Conservation (phyloP, 805 yeast species). For the Jamesozyma lodderae region DNA sequence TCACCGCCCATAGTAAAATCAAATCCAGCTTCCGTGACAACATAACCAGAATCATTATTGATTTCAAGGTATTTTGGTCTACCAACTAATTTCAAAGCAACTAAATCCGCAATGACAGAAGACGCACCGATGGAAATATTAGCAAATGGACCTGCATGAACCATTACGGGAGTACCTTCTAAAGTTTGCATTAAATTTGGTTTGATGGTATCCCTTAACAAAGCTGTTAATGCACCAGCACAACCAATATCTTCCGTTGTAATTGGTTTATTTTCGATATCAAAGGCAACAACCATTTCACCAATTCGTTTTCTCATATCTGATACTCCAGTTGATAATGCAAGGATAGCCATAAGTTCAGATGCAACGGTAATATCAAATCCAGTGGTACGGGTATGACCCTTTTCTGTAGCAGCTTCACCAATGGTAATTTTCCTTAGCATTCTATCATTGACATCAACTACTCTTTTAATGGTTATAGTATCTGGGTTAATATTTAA, state of each 20-base stretch:
- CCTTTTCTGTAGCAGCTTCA: slow-evolving; percentile 88
- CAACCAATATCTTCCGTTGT: slow-evolving; percentile 92
- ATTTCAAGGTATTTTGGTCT: slow-evolving; percentile 30
- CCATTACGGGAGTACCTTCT: slow-evolving; percentile 95
- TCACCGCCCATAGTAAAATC: slow-evolving; percentile 99
- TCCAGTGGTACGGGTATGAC: slow-evolving; percentile 75
- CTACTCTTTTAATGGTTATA: slow-evolving; percentile 86
- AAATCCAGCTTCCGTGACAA: slow-evolving; percentile 96
- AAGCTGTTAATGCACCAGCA: slow-evolving; percentile 92
- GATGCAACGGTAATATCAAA: slow-evolving; percentile 95
- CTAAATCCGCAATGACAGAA: slow-evolving; percentile 84
- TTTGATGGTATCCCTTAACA: slow-evolving; percentile 90
- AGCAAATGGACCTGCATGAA: slow-evolving; percentile 98
- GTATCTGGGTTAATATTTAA: slow-evolving; percentile 84
- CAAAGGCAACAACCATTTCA: slow-evolving; percentile 79
- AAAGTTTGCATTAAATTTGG: slow-evolving; percentile 96
- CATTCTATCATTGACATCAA: slow-evolving; percentile 89
- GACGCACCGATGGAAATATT: slow-evolving; percentile 96
- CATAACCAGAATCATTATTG: slow-evolving; percentile 56
- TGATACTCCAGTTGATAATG: slow-evolving; percentile 63
- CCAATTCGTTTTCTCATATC: slow-evolving; percentile 89
- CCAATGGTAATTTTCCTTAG: slow-evolving; percentile 85
- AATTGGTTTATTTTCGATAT: slow-evolving; percentile 64
- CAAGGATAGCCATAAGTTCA: slow-evolving; percentile 93
- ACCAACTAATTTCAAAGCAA: slow-evolving; percentile 87